Base-by-base conservation (phyloP, 768 basidiomycete genomes). In the Pleurotus cornucopiae region DNA sequence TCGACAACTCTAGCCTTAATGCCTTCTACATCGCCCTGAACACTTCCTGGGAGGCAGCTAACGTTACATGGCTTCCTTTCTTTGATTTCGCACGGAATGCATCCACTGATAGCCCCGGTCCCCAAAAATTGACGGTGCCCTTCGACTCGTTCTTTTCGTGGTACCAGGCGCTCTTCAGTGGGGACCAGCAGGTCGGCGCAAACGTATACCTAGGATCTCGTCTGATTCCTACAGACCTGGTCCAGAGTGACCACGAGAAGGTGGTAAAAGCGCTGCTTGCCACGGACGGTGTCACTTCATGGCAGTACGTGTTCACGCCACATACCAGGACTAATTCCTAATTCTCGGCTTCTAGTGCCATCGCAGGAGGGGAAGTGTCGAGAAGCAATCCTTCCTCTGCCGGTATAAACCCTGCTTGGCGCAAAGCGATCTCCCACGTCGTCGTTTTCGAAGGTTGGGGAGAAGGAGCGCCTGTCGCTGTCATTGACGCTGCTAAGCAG, bases 361-460 rank as follows among this genome's bases (percentile, higher is more conserved):
- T 81, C 5, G 72, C 66, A 5, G 80, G 80, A 2, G 80, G 81
- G 2, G 73, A 66, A 11, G 80, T 79, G 9, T 66, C 70, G 3
- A 62, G 63, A 18, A 61, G 65, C 34, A 63, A 71, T 16, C 71
- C 78, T 0, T 66, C 71, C 43, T 70, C 76, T 1, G 67, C 67
- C 7, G 79, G 75, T 13, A 58, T 80, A 16, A 73, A 80, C 61
- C 80, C 79, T 11, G 75, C 73, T 0, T 83, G 80, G 78, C 69
- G 80, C 13, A 66, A 71, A 12, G 71, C 78, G 1, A 43, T 80
- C 6, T 63, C 69, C 4, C 63, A 77, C 25, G 60, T 69, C 3
- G 46, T 62, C 6, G 63, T 52, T 3, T 21, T 11, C 59, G 71
- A 52, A 9, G 12, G 5, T 14, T 73, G 71, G 72, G 40, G 56